Evolutionary conservation across 768 basidiomycete species (phyloP), one percentile per base, ranked within the genome.

Genomic region (Lactarius tabidus): DNA sequence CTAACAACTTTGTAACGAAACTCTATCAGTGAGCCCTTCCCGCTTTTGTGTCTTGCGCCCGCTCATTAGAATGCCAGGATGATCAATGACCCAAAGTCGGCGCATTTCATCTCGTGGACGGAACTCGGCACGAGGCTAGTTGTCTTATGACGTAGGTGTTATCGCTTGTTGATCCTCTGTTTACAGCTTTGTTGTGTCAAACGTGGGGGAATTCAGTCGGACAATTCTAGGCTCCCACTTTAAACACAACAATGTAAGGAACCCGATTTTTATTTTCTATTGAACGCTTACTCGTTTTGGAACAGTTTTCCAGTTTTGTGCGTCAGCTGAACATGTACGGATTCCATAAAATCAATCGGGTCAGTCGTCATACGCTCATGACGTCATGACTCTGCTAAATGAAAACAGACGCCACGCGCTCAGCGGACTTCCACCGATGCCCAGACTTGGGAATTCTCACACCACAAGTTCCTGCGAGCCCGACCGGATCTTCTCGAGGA

Each of bases 291-390:
- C 48, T 51, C n/a, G 7, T 26, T 33, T 48, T 51, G 23, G 23
- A 28, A 10, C 72, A 96, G 87, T 96, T 97, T 75, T 93, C 91
- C 15, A 92, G 90, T 72, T 96, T 97, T 74, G 93, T 95, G 60
- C 87, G 95, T 69, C 94, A 96, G 74, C 83, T 95, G 68, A 95
- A 96, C 81, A 95, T 95, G 91, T 96, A 95, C 72, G 93, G 93
- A 31, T 96, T 95, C 76, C 92, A 93, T 79, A 95, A 95, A 78
- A 92, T 92, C 77, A 93, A 93, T 75, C 83, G 91, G 77, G 89
- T 91, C 64, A 67, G 84, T 79, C 9, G 7, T 39, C 10, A 17
- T 54, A 7, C 23, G 23, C n/a, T 26, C n/a, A 38, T 52, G 59
- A 64, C 65, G 54, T 63, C 62, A 63, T 31, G 23, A 5, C 2